These are phyloP conservation scores for Hydnomerulius pinastri DNA, from an alignment of 768 basidiomycete species.

Conservation along the genomic window DNA sequence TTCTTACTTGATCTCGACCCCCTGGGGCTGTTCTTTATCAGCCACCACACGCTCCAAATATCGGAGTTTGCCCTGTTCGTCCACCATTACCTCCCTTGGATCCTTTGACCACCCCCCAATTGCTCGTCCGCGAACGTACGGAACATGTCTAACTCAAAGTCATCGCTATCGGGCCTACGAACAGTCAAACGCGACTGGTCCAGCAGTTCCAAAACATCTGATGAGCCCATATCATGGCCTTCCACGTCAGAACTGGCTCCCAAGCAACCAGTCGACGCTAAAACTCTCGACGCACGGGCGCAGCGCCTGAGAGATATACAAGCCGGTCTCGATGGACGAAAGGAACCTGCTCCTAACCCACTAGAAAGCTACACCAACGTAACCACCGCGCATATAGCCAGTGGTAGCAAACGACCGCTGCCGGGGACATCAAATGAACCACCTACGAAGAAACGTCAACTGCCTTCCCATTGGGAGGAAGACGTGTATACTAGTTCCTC, in stretches of 20 bases:
- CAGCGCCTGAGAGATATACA: slow-evolving; percentile 60
- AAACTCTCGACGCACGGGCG: slow-evolving; percentile 24
- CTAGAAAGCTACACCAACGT: slow-evolving; percentile 13
- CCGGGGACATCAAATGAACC: slow-evolving; percentile 20
- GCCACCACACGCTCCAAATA: too few species aligned
- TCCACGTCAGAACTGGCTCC: too few species aligned
- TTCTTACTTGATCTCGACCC: too few species aligned
- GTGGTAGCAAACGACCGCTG: slow-evolving; percentile 37
- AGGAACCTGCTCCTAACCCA: slow-evolving; percentile 12
- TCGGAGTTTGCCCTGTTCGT: too few species aligned
- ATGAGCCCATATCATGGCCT: slow-evolving; percentile 43
- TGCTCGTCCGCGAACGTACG: neutral
- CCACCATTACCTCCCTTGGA: too few species aligned
- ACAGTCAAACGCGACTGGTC: slow-evolving; percentile 68
- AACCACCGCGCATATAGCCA: slow-evolving; percentile 20
- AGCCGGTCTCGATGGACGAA: slow-evolving; percentile 52
- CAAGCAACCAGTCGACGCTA: slow-evolving; percentile 25
- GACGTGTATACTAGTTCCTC: slow-evolving; percentile 39
- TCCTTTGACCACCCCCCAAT: neutral
- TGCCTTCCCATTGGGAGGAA: slow-evolving; percentile 53
- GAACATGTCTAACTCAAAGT: slow-evolving; percentile 34
- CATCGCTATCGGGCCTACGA: slow-evolving; percentile 58
- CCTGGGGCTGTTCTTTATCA: too few species aligned
- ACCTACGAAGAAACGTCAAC: slow-evolving; percentile 54
- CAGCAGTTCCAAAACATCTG: slow-evolving; percentile 37